These are phyloP conservation scores for Murraya koenigii DNA, from an alignment of 345 rosid species.

Conservation along the genomic window DNA sequence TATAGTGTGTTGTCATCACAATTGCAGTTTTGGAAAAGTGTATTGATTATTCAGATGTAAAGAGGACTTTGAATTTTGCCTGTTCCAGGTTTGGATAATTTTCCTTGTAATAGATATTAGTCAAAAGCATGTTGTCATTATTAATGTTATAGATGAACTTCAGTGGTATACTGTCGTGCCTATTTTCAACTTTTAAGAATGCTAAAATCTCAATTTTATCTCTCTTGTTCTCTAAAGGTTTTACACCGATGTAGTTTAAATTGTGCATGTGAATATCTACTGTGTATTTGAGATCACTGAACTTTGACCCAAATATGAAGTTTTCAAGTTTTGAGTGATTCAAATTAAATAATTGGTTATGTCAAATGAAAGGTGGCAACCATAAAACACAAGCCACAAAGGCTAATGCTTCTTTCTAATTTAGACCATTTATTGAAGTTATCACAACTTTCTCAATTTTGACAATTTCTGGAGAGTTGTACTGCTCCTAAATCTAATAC, in stretches of 20 bases:
- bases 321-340: background rate
- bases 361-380: background rate
- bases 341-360: background rate
- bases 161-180: background rate
- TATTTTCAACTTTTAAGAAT: background rate
- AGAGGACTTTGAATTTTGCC: background rate
- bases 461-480: background rate
- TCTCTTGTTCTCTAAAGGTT: background rate
- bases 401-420: background rate
- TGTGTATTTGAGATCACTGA: background rate
- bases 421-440: background rate
- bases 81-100: background rate
- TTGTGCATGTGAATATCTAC: background rate
- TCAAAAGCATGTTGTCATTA: background rate
- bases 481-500: background rate
- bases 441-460: background rate
- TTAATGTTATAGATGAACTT: background rate
- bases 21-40: background rate
- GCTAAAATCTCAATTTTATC: background rate
- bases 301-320: background rate
- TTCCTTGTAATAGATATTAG: background rate
- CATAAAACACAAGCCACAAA: background rate
- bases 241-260: no score
- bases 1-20: background rate
- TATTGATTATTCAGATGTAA: no score